Evolutionary conservation across 2,329 filamentous ascomycete genomes (phyloP), one percentile per base, ranked within the genome.

Genomic region (Cytospora mali): DNA sequence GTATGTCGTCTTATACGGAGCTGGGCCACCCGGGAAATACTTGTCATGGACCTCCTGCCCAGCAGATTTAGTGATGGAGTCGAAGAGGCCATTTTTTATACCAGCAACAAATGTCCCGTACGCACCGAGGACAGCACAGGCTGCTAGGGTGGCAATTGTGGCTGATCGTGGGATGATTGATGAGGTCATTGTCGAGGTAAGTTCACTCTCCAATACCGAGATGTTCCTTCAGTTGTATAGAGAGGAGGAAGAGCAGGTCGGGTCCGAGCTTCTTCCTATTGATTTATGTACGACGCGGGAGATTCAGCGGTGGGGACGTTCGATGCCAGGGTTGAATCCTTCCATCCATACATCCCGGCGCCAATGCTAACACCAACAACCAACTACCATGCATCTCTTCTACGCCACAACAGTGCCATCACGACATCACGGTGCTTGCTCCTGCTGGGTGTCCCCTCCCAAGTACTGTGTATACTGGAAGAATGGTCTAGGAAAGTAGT

Each of bases 51-150:
- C 51, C 6, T 66, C 18, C n/a, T 18, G 18, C 4, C 52, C 57
- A 29, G 53, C 46, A 11, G 39, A 33, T 13, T 42, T 31, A 18
- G 31, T 27, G 9, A 67, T 52, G 13, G 48, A 28, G 5, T 55
- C 52, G n/a, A 65, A 53, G 0, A 65, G 27, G 3, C 63, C 63
- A 21, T 62, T 65, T 55, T 33, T 11, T 9, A n/a, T 4, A 1
- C 33, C 49, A 3, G 29, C 33, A 11, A 28, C 58, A n/a, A 67
- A 14, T 4, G 64, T 62, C 2, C 53, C 55, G 48, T 67, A 67
- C 16, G 57, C 61, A 10, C 66, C 66, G 21, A 67, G 51, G 18
- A 56, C 39, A 33, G 50, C 59, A 59, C 66, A 66, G 1, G 35
- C 35, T 18, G 46, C 48, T 6, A 67, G 52, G 23, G 57, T 23